phyloP scores from a whole-genome alignment of 306 rosid genomes.

The Lagenaria siceraria region DNA sequence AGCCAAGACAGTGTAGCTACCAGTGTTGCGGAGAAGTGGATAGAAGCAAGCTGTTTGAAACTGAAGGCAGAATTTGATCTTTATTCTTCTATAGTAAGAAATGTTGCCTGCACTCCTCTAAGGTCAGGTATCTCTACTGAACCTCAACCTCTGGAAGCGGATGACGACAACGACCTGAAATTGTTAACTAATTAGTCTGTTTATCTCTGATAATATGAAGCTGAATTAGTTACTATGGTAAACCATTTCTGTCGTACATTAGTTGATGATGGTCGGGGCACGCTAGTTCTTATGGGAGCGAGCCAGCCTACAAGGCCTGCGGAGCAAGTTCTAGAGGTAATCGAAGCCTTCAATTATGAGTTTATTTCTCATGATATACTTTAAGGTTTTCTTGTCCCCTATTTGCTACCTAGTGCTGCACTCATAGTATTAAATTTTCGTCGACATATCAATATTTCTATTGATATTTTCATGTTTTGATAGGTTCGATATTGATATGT shows the following conservation, averaged over 20 bases:
- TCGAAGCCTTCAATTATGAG: neutral
- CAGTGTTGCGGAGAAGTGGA: constrained; percentile 92
- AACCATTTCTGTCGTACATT: neutral
- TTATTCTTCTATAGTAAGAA: constrained; percentile 49
- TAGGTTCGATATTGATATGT: too few relatives aligned
- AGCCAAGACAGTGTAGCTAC: constrained; percentile 87
- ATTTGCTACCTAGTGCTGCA: neutral
- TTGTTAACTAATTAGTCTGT: constrained; percentile 29
- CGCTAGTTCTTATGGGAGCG: neutral
- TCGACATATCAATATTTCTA: too few relatives aligned
- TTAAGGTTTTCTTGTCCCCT: neutral
- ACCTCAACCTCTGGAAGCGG: constrained; percentile 27
- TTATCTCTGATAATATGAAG: neutral
- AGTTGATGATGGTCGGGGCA: neutral
- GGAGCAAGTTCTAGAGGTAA: neutral
- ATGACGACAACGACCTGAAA: constrained; percentile 32
- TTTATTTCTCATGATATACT: neutral
- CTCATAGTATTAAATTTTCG: too few relatives aligned
- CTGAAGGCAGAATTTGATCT: constrained; percentile 80
- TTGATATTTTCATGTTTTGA: too few relatives aligned
- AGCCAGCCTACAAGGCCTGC: neutral
- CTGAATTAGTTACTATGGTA: neutral
- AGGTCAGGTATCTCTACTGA: constrained; percentile 25
- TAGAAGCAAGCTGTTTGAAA: constrained; percentile 68
- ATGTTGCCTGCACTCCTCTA: constrained; percentile 38